Evolutionary conservation across 768 basidiomycete species (phyloP).

Genomic region (Wakefieldia striispora): DNA sequence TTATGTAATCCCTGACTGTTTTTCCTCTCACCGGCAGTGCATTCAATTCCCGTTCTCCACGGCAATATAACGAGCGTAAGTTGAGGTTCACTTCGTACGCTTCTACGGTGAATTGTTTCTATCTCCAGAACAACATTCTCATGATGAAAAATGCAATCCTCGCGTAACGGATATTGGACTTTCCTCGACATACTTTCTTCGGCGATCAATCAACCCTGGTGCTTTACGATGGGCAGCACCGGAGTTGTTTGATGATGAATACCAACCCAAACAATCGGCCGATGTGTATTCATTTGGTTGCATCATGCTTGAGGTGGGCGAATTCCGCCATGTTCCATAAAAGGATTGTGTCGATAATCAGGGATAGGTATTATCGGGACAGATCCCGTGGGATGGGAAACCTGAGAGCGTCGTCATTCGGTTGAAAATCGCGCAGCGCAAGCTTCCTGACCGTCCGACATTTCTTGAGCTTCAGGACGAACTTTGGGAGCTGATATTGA

Average conservation of each 20-base stretch:
- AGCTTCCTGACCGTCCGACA: neutral
- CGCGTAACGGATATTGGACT: slow-evolving; percentile 44
- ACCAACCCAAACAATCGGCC: slow-evolving; percentile 10
- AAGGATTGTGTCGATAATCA: neutral
- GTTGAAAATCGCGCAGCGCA: neutral
- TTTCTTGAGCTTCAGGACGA: neutral
- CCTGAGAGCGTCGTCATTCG: neutral
- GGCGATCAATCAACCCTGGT: slow-evolving; percentile 26
- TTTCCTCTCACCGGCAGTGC: neutral
- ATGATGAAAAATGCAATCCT: slow-evolving; percentile 38
- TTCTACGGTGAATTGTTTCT: neutral
- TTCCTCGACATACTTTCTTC: slow-evolving; percentile 35
- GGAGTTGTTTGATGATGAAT: too few relatives aligned
- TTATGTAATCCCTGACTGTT: neutral
- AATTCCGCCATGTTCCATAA: neutral
- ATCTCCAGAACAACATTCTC: slow-evolving; percentile 21
- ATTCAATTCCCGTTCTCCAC: slow-evolving; percentile 12
- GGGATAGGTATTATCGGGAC: neutral
- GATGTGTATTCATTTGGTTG: slow-evolving; percentile 20
- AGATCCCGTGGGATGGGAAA: slow-evolving; percentile 1
- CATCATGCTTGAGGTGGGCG: slow-evolving; percentile 21
- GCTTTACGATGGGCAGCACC: slow-evolving; percentile 45
- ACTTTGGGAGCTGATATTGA: neutral
- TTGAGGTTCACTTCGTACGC: neutral
- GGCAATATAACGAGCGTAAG: slow-evolving; percentile 28